Evolutionary conservation across 2,329 filamentous ascomycete species (phyloP), one percentile per base, ranked within the genome.

Genomic region (Lachnellula subtilissima): DNA sequence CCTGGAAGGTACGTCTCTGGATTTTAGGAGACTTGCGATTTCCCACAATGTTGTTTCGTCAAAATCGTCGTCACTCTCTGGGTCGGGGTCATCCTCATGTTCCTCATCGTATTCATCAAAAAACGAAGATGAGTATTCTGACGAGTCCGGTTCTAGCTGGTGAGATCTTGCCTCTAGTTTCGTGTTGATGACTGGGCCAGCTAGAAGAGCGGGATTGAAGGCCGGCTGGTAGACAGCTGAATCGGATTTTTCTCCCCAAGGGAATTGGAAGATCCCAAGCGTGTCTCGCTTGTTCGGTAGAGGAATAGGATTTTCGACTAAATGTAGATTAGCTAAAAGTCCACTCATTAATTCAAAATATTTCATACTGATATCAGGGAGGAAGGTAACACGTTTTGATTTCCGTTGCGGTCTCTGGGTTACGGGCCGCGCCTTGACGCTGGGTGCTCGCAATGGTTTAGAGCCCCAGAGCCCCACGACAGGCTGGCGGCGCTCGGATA

Each of bases 191-290:
- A 59, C 48, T 53, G 61, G 60, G 15, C 53, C 58, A 12, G 62
- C 40, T 2, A 60, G 50, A 14, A 65, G 48, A 37, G 48, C 49
- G 47, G 61, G 56, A n/a, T 63, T 61, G 46, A 71, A 53, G 70
- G 68, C 60, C 74, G 74, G 53, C 78, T 67, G 28, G 70, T 78
- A 67, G 6, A 68, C 57, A 9, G 78, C 78, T 52, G 75, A 76
- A 67, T 85, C 82, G 19, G 83, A 86, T 63, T 72, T 79, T 70
- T 86, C 83, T 14, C 84, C 84, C 81, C 82, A 86, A 2, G 84
- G 82, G 61, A 86, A 86, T 63, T 84, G 81, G 72, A 85, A 87
- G 63, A 86, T 81, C 5, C 83, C 84, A 17, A 86, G 74, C 11
- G 82, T 85, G 12, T 76, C 81, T 43, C 78, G 75, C 69, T 80